Evolutionary conservation across 1,284 basidiomycete genomes (phyloP).

Genomic region (Phellopilus nigrolimitatus): DNA sequence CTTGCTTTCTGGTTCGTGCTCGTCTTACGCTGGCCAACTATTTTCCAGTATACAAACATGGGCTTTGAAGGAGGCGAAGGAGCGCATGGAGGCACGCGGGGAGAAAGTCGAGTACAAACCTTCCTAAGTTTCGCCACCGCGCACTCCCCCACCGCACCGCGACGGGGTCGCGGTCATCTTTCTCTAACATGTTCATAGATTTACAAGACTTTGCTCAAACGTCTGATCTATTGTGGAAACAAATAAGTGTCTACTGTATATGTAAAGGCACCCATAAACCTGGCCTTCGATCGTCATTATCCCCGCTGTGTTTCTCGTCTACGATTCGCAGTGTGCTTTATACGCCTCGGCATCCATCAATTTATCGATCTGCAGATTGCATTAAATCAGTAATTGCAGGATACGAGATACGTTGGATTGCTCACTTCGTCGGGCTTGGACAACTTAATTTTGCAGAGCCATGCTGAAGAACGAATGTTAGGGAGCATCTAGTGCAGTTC

Average conservation of each 20-base stretch:
- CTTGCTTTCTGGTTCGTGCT: neutral
- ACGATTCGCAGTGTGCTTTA: constrained; percentile 62
- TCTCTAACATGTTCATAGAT: neutral
- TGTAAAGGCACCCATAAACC: too few relatives aligned
- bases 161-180: neutral
- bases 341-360: constrained; percentile 81
- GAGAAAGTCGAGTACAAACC: constrained; percentile 79
- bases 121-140: constrained; percentile 22
- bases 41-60: constrained; percentile 77
- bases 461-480: constrained; percentile 52
- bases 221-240: too few relatives aligned
- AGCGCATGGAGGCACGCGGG: constrained; percentile 83
- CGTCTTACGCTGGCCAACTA: neutral
- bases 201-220: neutral
- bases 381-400: neutral
- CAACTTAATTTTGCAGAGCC: constrained; percentile 93
- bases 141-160: neutral
- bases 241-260: too few relatives aligned
- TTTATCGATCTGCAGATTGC: constrained; percentile 52
- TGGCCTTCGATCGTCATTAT: too few relatives aligned
- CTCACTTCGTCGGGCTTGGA: constrained; percentile 70
- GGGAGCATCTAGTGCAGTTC: neutral
- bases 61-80: constrained; percentile 86
- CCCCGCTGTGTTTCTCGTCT: constrained; percentile 6
- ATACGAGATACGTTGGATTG: neutral